Conservation (phyloP, 2,329 filamentous ascomycete species). For the Fulvia fulva region DNA sequence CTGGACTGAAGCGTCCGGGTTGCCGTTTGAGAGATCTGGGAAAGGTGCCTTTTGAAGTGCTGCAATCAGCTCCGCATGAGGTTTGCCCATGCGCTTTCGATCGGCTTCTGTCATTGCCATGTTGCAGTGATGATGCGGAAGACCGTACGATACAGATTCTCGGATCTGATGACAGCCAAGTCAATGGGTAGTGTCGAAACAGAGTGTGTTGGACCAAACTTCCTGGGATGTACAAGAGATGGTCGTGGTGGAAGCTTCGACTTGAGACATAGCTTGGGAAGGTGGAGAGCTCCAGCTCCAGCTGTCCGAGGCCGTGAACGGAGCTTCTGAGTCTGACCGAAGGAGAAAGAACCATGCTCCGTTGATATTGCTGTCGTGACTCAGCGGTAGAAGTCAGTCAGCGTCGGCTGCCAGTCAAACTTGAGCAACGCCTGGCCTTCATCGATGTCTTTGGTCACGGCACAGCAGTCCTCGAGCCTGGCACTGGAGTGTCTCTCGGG, state of each 20-base stretch:
- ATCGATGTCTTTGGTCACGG: not conserved
- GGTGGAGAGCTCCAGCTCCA: not conserved
- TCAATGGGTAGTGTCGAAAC: not conserved
- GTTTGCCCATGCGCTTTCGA: not conserved
- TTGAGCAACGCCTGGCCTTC: slow-evolving; percentile 5
- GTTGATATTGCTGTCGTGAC: not conserved
- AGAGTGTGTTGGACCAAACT: not conserved
- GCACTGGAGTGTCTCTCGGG: not conserved
- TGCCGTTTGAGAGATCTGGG: not conserved
- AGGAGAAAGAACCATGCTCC: too few relatives aligned
- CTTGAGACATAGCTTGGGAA: not conserved
- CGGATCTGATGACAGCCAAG: not conserved
- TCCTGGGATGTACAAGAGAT: not conserved
- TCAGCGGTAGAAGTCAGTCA: slow-evolving; percentile 5
- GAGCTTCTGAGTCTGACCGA: too few relatives aligned
- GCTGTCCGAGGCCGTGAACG: not conserved
- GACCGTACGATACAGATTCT: not conserved
- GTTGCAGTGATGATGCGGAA: not conserved
- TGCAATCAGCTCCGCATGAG: not conserved
- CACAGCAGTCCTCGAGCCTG: not conserved
- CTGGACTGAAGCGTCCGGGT: not conserved
- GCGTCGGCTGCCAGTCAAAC: slow-evolving; percentile 6
- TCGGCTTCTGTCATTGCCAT: not conserved
- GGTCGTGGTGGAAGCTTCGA: not conserved
- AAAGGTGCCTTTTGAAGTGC: not conserved